Evolutionary conservation across 371 early-diverging fungal genomes (phyloP).

Genomic region (Lichtheimia corymbifera): DNA sequence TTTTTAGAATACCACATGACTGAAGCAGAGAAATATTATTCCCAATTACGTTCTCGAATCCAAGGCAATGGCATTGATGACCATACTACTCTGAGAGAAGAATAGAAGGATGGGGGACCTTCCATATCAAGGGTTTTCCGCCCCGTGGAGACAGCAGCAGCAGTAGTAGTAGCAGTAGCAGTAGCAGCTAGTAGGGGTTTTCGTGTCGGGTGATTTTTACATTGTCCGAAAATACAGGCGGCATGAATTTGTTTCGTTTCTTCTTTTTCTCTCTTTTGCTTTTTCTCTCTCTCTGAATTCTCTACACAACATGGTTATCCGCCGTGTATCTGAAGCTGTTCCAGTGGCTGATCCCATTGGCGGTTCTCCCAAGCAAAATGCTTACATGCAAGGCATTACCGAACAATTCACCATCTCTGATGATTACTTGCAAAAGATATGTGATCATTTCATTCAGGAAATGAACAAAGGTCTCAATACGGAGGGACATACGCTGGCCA

Average conservation of each 20-base stretch:
- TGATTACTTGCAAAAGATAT: conserved; percentile 62
- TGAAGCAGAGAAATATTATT: neutral
- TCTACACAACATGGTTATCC: conserved; percentile 4
- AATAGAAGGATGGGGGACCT: no score
- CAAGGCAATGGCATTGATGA: no score
- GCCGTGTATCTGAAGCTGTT: conserved; percentile 17
- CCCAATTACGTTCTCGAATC: no score
- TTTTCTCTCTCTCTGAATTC: neutral
- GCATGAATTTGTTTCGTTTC: conserved; percentile 15
- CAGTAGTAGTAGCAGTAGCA: neutral
- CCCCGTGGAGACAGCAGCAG: no score
- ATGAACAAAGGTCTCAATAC: conserved; percentile 74
- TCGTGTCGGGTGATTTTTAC: conserved; percentile 3
- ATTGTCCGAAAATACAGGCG: neutral
- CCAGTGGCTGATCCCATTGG: conserved; percentile 21
- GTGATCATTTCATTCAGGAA: conserved; percentile 66
- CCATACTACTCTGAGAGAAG: no score
- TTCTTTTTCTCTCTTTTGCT: neutral
- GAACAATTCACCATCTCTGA: conserved; percentile 61
- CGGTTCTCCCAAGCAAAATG: conserved; percentile 52
- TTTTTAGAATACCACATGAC: neutral
- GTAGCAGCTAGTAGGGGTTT: neutral
- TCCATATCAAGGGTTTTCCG: no score
- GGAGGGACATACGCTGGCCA: conserved; percentile 67
- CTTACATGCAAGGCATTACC: conserved; percentile 46